These are phyloP conservation scores for Sedum album DNA, from an alignment of 164 flowering plant genomes.

Conservation along the genomic window DNA sequence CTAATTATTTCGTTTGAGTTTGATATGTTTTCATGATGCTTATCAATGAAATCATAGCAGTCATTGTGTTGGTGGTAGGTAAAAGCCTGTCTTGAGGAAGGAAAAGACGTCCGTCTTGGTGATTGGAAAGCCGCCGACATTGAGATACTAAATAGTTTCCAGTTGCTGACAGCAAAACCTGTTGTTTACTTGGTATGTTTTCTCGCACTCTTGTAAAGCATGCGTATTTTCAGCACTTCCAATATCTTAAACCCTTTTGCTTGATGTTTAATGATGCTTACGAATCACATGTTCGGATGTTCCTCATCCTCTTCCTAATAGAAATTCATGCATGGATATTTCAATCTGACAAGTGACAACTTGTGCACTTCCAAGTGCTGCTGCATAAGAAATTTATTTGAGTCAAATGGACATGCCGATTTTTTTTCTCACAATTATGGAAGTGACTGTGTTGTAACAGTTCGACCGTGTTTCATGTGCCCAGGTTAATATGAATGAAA, in stretches of 20 bases:
- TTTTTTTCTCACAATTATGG: no score
- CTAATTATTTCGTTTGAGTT: no score
- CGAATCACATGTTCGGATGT: neutral
- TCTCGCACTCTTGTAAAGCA: neutral
- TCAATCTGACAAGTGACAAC: slow-evolving; percentile 12
- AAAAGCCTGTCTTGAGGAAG: slow-evolving; percentile 62
- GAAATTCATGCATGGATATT: neutral
- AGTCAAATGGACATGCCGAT: neutral
- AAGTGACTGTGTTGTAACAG: neutral
- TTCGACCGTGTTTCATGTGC: slow-evolving; percentile 5
- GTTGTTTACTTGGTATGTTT: slow-evolving; percentile 91
- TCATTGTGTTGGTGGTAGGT: slow-evolving; percentile 30
- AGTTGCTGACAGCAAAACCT: slow-evolving; percentile 91
- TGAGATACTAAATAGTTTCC: slow-evolving; percentile 86
- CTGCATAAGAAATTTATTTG: neutral
- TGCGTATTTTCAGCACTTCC: slow-evolving; percentile 11
- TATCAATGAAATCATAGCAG: neutral
- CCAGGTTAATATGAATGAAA: slow-evolving; percentile 98
- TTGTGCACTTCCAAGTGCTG: neutral
- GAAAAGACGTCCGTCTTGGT: slow-evolving; percentile 86
- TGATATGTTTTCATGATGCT: neutral
- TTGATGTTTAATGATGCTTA: neutral
- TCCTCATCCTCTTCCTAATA: slow-evolving; percentile 7
- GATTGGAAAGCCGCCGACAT: slow-evolving; percentile 96
- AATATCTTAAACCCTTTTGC: neutral